Base-by-base conservation (phyloP, 2,329 filamentous ascomycete genomes). In the Paraconiothyrium brasiliense region DNA sequence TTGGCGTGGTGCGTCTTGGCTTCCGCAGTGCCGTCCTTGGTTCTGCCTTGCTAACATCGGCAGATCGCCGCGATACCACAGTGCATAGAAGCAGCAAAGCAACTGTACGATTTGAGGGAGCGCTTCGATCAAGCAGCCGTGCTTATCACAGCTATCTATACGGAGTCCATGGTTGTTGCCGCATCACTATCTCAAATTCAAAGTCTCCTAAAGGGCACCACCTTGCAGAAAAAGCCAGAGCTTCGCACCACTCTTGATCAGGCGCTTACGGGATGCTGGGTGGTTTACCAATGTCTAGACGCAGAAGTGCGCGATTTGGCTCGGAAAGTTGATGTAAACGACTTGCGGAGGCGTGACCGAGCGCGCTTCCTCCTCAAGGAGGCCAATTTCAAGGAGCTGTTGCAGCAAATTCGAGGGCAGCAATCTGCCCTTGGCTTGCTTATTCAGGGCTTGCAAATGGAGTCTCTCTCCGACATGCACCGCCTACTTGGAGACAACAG, bases 381-480 rank as follows among this genome's bases (percentile, higher is more conserved):
- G 52, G 75, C 72, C 10, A 73, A 69, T 6, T 77, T 77, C 61
- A 75, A 72, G 51, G 73, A 78, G 44, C 62, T 76, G 37, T 59
- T 78, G 50, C 70, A 69, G 24, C 75, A 77, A 60, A 74, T 77
- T 24, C 69, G 75, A 24, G 75, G 74, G 1, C 74, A 77, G 50
- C 75, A 78, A 46, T 71, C 71, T 9, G 73, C 74, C 0, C 64
- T 78, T 5, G 73, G 64, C 37, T 49, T 78, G 22, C 65, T 78
- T 13, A 70, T 78, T 16, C 76, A 78, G 48, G 72, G 70, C 8
- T 54, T 77, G n/a, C 76, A 77, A 48, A 76, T 76, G 71, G 71
- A 76, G 59, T 76, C 74, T 3, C 69, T 77, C 57, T 63, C 68
- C 20, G 75, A 77, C 20, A 74, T 77, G 27, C 70, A 68, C 59